Evolutionary conservation across 176 grass and related monocot species (phyloP).

Genomic region (Triticum monococcum): DNA sequence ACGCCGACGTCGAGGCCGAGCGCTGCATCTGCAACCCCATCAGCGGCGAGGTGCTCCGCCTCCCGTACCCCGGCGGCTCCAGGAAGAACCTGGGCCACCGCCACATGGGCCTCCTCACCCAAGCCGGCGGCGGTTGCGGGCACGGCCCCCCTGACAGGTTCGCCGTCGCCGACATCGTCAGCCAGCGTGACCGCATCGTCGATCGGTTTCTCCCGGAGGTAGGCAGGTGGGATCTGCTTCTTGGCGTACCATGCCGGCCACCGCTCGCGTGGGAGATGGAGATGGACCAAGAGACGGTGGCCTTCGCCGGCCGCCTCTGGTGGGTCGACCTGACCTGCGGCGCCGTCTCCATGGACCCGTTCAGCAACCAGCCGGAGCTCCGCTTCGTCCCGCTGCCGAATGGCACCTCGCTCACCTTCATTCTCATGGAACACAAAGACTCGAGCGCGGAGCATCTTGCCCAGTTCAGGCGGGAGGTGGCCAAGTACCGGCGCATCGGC

Average conservation of each 20-base stretch:
- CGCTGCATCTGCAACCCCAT: neutral
- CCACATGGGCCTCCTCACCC: neutral
- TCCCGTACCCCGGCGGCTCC: neutral
- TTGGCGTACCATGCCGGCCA: neutral
- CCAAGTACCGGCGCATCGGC: neutral
- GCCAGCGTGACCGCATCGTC: neutral
- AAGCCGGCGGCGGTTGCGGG: neutral
- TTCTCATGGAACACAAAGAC: neutral
- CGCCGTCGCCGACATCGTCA: neutral
- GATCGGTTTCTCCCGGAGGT: neutral
- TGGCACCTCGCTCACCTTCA: neutral
- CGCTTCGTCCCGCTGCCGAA: neutral
- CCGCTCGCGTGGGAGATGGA: neutral
- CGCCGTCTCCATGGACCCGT: neutral
- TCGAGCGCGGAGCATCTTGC: neutral
- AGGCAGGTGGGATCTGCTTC: neutral
- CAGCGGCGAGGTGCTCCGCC: neutral
- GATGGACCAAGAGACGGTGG: conserved; percentile 14
- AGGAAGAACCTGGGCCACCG: neutral
- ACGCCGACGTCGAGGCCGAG: neutral
- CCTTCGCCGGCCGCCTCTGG: neutral
- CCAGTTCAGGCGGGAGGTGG: neutral
- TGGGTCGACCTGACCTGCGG: conserved; percentile 4
- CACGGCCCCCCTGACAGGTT: neutral
- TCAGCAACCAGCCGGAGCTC: neutral